Evolutionary conservation across 306 rosid genomes (phyloP).

Genomic region (Mimosa bimucronata): DNA sequence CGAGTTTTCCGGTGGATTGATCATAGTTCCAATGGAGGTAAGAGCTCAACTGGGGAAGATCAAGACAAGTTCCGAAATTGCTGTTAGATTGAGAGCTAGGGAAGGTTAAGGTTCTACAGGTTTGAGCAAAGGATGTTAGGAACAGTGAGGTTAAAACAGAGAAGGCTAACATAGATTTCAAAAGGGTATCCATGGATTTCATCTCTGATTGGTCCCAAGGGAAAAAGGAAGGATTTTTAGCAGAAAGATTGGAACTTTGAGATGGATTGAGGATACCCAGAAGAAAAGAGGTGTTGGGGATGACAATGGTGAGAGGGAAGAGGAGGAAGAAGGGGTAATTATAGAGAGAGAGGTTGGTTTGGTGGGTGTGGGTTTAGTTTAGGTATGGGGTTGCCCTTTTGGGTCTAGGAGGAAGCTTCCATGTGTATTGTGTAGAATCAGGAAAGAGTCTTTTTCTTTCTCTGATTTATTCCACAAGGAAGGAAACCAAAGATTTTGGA

Average conservation of each 20-base stretch:
- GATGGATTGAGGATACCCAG: not conserved
- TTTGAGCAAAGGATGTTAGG: constrained; percentile 52
- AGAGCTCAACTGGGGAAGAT: constrained; percentile 53
- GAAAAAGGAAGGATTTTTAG: not conserved
- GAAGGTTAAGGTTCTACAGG: constrained; percentile 47
- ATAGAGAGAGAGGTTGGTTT: not conserved
- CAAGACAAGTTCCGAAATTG: constrained; percentile 40
- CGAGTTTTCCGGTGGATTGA: constrained; percentile 42
- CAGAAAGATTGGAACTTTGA: not conserved
- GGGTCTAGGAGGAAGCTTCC: not conserved
- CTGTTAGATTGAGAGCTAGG: constrained; percentile 22
- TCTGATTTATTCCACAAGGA: not conserved
- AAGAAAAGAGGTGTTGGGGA: not conserved
- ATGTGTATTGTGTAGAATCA: not conserved
- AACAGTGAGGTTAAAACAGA: constrained; percentile 40
- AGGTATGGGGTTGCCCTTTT: not conserved
- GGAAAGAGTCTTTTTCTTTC: not conserved
- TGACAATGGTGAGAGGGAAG: not conserved
- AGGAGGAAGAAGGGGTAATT: not conserved
- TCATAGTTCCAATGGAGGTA: constrained; percentile 67
- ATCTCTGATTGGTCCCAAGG: not conserved
- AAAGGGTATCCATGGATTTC: not conserved
- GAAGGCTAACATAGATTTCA: constrained; percentile 36
- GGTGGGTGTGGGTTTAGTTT: not conserved
- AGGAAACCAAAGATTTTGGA: not conserved